Evolutionary conservation across 1,284 basidiomycete species (phyloP), one percentile per base, ranked within the genome.

Genomic region (Limonomyces culmigenus): DNA sequence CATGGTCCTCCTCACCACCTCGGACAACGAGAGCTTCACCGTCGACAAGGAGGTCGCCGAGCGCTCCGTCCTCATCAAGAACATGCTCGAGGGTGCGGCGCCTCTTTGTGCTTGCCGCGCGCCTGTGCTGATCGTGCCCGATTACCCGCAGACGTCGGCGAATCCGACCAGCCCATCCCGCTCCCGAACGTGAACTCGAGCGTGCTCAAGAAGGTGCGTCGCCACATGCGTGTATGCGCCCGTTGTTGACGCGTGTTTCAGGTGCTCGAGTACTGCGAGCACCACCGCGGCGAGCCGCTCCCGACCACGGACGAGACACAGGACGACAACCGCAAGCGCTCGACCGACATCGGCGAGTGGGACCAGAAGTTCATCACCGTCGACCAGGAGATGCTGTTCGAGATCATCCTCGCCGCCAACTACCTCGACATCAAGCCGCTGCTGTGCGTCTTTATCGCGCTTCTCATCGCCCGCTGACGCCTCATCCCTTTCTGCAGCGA

Each of bases 361-460:
- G 95, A 99, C 58, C 83, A 91, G 53, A 96, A 96, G 65, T 98
- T 93, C 55, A 93, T 93, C 56, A 78, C 76, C 34, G 88, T 95
- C 41, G 91, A 95, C 65, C 91, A 96, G 59, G 86, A 91, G 58
- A 89, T 91, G 86, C 69, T 91, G 13, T 98, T 98, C 47, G 95
- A 99, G 66, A 98, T 98, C 55, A 99, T 98, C 57, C 78, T 98
- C 41, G 95, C 95, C 6, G 95, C 95, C 43, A 98, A 99, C 67
- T 98, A 98, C 62, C 81, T 99, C 49, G 95, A 99, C 56, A 99
- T 99, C 70, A 98, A 98, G 67, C 84, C 92, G 25, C 72, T 98
- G 33, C 75, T 98, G 91, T 93, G 47, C 48, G 83, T 66, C 16
- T 32, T 13, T 19, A 13, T 32, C 13, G 12, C 2, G 15, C 20